phyloP scores from a whole-genome alignment of 768 basidiomycete species.

The Termitomyces sp. region DNA sequence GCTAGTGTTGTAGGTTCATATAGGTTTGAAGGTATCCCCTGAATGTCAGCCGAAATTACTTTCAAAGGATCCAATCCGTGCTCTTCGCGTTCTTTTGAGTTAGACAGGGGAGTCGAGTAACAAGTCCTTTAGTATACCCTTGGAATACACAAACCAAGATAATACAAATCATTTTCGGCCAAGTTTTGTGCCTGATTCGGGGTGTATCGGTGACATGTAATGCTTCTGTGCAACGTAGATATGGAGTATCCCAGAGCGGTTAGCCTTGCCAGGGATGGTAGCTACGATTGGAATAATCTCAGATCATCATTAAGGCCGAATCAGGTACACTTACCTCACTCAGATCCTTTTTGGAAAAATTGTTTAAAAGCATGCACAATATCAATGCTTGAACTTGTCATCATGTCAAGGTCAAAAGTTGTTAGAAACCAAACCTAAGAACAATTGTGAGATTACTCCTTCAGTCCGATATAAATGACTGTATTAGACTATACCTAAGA shows the following conservation, averaged over 20 bases:
- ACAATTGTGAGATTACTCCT: no score
- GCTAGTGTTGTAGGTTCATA: constrained; percentile 21
- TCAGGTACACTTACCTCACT: constrained; percentile 8
- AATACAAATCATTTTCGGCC: constrained; percentile 19
- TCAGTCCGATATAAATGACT: no score
- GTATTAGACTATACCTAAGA: no score
- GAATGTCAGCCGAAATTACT: constrained; percentile 17
- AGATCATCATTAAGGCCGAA: constrained; percentile 12
- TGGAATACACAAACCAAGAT: constrained; percentile 10
- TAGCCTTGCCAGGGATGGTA: constrained; percentile 4
- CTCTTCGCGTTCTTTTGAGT: constrained; percentile 21
- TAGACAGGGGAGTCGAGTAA: constrained; percentile 13
- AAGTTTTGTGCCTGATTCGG: constrained; percentile 12
- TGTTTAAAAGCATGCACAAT: background rate
- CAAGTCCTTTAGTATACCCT: constrained; percentile 13
- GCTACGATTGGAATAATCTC: constrained; percentile 8
- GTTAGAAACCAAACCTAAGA: no score
- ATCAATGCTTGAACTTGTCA: no score
- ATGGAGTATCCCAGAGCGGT: constrained; percentile 15
- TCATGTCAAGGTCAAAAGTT: no score
- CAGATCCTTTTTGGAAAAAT: background rate
- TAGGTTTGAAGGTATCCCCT: constrained; percentile 15
- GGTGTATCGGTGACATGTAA: constrained; percentile 9
- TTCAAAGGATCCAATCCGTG: constrained; percentile 18
- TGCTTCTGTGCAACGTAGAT: background rate